Percentiles rank a stretch among this genome's conserved stretches.
Evolutionary conservation across 495 filamentous ascomycete genomes (phyloP).

Genomic region (Talaromyces proteolyticus): DNA sequence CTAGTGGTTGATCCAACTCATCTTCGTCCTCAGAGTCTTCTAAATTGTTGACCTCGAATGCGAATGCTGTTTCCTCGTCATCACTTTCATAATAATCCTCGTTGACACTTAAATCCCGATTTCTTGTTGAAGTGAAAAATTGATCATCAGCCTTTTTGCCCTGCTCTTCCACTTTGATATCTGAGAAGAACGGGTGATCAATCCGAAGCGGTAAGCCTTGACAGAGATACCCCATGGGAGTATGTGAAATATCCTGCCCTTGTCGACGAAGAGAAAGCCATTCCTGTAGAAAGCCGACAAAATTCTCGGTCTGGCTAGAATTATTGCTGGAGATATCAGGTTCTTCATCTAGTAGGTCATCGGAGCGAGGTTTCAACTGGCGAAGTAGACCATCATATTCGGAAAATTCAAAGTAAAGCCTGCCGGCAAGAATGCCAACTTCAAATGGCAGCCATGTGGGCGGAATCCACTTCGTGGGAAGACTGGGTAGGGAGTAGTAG

Average conservation of each 20-base stretch:
- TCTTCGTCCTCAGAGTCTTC: neutral
- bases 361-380: too few relatives aligned
- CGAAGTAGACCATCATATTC: conserved; percentile 28
- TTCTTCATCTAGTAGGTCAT: too few relatives aligned
- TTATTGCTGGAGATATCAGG: too few relatives aligned
- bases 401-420: conserved; percentile 45
- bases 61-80: neutral
- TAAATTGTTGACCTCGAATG: neutral
- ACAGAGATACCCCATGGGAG: conserved; percentile 51
- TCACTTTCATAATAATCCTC: neutral
- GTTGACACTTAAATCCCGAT: neutral
- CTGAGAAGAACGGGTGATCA: conserved; percentile 42
- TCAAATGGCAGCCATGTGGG: conserved; percentile 44
- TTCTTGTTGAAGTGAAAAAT: neutral
- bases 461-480: conserved; percentile 24
- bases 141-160: neutral
- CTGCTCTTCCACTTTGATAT: neutral
- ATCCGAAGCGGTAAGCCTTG: conserved; percentile 31
- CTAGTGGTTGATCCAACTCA: neutral
- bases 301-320: conserved; percentile 2
- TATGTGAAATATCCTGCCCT: conserved; percentile 46
- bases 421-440: conserved; percentile 48
- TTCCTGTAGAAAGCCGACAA: conserved; percentile 35
- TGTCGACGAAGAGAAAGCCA: conserved; percentile 46
- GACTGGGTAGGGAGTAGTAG: conserved; percentile 41